Percentiles rank a stretch among this genome's conserved stretches.
Conservation (phyloP, 1,284 basidiomycete genomes). For the Ganoderma multipileum region DNA sequence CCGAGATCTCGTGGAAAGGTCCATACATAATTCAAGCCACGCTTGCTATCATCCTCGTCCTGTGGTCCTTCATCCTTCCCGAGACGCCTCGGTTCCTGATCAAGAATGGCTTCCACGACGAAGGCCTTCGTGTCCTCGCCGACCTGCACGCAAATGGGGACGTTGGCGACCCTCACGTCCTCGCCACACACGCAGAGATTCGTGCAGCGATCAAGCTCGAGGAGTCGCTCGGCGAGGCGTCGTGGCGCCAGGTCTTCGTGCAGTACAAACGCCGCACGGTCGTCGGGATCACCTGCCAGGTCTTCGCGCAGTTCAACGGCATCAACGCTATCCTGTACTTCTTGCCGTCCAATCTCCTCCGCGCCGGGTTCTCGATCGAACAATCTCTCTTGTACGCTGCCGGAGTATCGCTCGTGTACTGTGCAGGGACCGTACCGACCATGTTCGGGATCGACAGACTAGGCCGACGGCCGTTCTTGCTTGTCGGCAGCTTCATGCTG, state of each 20-base stretch:
- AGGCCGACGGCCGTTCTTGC: slow-evolving; percentile 58
- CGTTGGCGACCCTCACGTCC: slow-evolving; percentile 45
- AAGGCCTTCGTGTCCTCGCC: slow-evolving; percentile 53
- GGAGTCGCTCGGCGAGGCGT: slow-evolving; percentile 45
- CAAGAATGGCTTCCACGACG: slow-evolving; percentile 53
- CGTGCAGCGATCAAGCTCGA: slow-evolving; percentile 49
- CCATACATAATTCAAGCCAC: slow-evolving; percentile 57
- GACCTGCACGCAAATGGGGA: slow-evolving; percentile 57
- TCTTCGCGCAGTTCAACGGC: slow-evolving; percentile 63
- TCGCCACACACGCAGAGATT: slow-evolving; percentile 51
- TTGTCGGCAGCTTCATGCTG: slow-evolving; percentile 53
- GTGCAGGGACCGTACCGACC: slow-evolving; percentile 61
- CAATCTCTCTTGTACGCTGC: slow-evolving; percentile 57
- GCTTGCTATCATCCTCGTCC: slow-evolving; percentile 51
- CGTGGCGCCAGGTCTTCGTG: slow-evolving; percentile 54
- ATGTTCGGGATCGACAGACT: slow-evolving; percentile 63
- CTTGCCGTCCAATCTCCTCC: slow-evolving; percentile 56
- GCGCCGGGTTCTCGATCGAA: slow-evolving; percentile 54
- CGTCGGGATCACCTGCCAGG: slow-evolving; percentile 58
- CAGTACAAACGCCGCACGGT: slow-evolving; percentile 53
- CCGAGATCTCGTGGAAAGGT: slow-evolving; percentile 60
- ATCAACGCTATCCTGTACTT: slow-evolving; percentile 67
- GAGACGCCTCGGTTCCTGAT: slow-evolving; percentile 64
- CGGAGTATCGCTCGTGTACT: slow-evolving; percentile 64
- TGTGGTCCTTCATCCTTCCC: slow-evolving; percentile 55